Percentiles rank a stretch among this genome's conserved stretches.
phyloP scores from a whole-genome alignment of 352 stramenopile species.

The Elongisporangium prolatum region DNA sequence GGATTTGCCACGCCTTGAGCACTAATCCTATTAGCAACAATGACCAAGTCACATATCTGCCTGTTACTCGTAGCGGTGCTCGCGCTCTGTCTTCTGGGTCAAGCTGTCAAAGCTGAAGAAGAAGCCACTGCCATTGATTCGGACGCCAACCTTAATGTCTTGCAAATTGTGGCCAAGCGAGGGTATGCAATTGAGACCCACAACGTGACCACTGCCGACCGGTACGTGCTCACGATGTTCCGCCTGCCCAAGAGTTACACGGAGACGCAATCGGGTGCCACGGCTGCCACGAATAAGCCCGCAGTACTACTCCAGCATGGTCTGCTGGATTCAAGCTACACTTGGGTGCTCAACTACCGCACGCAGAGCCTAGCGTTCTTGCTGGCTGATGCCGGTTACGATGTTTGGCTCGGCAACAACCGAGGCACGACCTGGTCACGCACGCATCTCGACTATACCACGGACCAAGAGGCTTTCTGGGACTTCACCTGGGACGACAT shows the following conservation, averaged over 20 bases:
- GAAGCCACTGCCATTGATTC: slow-evolving; percentile 16
- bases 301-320: slow-evolving; percentile 45
- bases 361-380: slow-evolving; percentile 47
- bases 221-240: slow-evolving; percentile 56
- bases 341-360: slow-evolving; percentile 44
- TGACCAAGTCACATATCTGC: too few species aligned
- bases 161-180: slow-evolving; percentile 24
- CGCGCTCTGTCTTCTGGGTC: too few species aligned
- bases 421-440: slow-evolving; percentile 52
- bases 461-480: slow-evolving; percentile 35
- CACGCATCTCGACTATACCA: slow-evolving; percentile 33
- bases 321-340: slow-evolving; percentile 44
- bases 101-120: too few species aligned
- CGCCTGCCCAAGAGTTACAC: slow-evolving; percentile 35
- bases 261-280: slow-evolving; percentile 19
- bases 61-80: too few species aligned
- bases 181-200: slow-evolving; percentile 43
- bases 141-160: slow-evolving; percentile 18
- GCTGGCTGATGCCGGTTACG: slow-evolving; percentile 42
- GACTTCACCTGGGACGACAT: slow-evolving; percentile 57
- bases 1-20: too few species aligned
- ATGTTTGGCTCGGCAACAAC: slow-evolving; percentile 56
- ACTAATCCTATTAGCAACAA: too few species aligned
- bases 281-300: slow-evolving; percentile 24
- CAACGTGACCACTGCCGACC: slow-evolving; percentile 36